Evolutionary conservation across 176 grass and related monocot species (phyloP).

Genomic region (Cymbopogon citratus): DNA sequence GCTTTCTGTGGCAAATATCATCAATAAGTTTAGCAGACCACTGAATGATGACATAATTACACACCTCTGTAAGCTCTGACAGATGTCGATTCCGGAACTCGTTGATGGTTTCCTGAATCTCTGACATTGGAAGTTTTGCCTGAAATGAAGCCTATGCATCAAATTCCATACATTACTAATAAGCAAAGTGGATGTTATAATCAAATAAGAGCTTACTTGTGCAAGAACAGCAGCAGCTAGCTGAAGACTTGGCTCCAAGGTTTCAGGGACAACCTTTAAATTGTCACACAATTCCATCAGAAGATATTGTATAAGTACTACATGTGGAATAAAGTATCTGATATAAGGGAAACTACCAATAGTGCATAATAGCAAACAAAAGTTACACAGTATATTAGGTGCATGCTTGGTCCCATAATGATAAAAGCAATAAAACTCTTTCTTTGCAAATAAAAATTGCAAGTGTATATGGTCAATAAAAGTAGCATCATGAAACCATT

Average conservation of each 20-base stretch:
- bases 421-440: constrained; percentile 9
- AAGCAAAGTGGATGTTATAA: not conserved
- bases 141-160: constrained; percentile 19
- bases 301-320: not conserved
- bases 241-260: constrained; percentile 98
- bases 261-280: constrained; percentile 95
- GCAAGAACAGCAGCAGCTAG: constrained; percentile 96
- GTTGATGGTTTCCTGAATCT: constrained; percentile 89
- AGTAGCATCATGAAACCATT: not conserved
- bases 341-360: not conserved
- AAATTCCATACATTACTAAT: constrained; percentile 14
- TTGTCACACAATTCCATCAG: not conserved
- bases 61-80: constrained; percentile 90
- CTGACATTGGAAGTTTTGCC: constrained; percentile 91
- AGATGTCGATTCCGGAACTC: constrained; percentile 92
- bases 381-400: not conserved
- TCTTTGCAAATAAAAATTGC: not conserved
- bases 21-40: not conserved
- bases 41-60: not conserved
- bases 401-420: not conserved
- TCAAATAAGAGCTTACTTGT: constrained; percentile 47
- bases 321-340: not conserved
- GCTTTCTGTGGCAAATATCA: not conserved
- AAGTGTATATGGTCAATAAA: not conserved
- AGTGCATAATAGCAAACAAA: not conserved